phyloP scores from a whole-genome alignment of 768 basidiomycete species.

The Psilocybe tampanensis region DNA sequence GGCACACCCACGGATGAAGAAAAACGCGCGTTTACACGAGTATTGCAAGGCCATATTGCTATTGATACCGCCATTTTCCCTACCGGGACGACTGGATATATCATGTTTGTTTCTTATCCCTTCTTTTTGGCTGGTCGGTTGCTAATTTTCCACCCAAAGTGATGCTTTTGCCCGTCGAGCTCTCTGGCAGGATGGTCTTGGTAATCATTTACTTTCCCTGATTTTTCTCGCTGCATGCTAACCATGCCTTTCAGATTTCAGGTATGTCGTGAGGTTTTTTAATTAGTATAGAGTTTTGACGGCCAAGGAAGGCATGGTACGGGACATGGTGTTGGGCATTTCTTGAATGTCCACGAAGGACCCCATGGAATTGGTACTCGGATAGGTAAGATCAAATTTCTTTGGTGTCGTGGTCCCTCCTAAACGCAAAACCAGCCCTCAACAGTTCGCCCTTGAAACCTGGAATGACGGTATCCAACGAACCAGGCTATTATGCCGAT shows the following conservation, averaged over 20 bases:
- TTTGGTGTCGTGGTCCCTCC: background rate
- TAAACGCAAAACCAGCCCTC: conserved; percentile 41
- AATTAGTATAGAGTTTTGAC: conserved; percentile 35
- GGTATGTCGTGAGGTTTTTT: conserved; percentile 2
- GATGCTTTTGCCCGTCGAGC: conserved; percentile 80
- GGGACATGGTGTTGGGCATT: conserved; percentile 94
- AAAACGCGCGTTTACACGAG: conserved; percentile 87
- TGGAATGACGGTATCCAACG: conserved; percentile 93
- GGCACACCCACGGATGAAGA: conserved; percentile 83
- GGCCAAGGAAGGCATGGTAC: conserved; percentile 86
- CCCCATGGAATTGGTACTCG: conserved; percentile 67
- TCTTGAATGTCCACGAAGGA: conserved; percentile 92
- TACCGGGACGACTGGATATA: conserved; percentile 69
- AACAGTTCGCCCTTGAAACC: conserved; percentile 74
- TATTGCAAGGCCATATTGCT: conserved; percentile 89
- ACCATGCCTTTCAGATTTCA: conserved; percentile 12
- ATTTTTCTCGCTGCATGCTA: background rate
- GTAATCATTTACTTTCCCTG: conserved; percentile 37
- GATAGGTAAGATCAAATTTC: conserved; percentile 35
- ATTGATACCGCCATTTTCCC: conserved; percentile 89
- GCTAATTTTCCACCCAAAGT: conserved; percentile 35
- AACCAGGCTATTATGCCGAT: conserved; percentile 92
- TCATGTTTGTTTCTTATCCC: conserved; percentile 23
- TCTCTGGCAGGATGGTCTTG: conserved; percentile 88
- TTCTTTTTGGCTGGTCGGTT: background rate